phyloP scores from a whole-genome alignment of 1,284 basidiomycete species.

The Sutorius eximius region DNA sequence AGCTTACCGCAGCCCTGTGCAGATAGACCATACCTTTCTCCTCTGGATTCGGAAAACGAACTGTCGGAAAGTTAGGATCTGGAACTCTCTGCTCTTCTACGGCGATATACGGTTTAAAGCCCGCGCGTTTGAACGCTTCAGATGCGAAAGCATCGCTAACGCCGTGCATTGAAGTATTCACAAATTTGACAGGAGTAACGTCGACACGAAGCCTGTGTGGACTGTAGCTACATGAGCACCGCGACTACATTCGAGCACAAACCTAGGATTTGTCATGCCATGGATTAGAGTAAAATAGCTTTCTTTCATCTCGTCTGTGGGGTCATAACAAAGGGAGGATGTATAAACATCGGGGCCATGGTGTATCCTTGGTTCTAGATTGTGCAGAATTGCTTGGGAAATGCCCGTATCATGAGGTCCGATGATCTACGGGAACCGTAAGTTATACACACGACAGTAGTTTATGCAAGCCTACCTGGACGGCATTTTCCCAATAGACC shows the following conservation, averaged over 20 bases:
- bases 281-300: constrained; percentile 57
- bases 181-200: constrained; percentile 47
- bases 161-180: constrained; percentile 88
- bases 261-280: constrained; percentile 47
- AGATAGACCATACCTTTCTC: constrained; percentile 60
- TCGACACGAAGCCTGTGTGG: constrained; percentile 12
- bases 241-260: constrained; percentile 11
- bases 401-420: constrained; percentile 79
- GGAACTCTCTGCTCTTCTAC: constrained; percentile 66
- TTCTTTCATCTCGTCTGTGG: constrained; percentile 57
- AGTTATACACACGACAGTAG: not conserved
- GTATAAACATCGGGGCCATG: constrained; percentile 36
- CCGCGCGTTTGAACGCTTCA: constrained; percentile 57
- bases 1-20: constrained; percentile 4
- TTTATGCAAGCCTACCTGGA: constrained; percentile 52
- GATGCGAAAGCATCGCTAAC: constrained; percentile 68
- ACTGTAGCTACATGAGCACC: not conserved
- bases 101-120: constrained; percentile 57
- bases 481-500: constrained; percentile 86
- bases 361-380: constrained; percentile 59
- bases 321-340: constrained; percentile 49
- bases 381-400: constrained; percentile 58
- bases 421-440: constrained; percentile 60
- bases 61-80: constrained; percentile 82
- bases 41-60: constrained; percentile 84